Conservation (phyloP, 2,329 filamentous ascomycete species). For the Aphanocladium album region DNA sequence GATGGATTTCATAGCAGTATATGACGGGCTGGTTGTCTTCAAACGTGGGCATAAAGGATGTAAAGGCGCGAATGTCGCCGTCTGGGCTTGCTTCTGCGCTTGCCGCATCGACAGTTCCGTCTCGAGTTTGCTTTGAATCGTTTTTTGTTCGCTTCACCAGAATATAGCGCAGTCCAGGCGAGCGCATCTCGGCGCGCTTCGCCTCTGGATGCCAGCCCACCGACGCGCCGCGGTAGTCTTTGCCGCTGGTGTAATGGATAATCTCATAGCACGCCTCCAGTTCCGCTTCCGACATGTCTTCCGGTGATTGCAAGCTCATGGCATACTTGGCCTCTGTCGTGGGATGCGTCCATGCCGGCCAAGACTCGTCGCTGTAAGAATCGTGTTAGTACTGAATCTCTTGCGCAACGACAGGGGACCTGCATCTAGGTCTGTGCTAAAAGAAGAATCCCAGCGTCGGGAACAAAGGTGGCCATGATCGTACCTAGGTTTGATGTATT, state of each 20-base stretch:
- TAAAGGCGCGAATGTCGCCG: conserved; percentile 45
- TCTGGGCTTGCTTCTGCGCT: background rate
- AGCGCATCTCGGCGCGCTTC: conserved; percentile 65
- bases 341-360: conserved; percentile 49
- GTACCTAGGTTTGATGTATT: conserved; percentile 45
- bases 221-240: conserved; percentile 59
- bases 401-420: too few species aligned
- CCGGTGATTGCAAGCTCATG: conserved; percentile 38
- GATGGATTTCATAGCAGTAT: conserved; percentile 77
- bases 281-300: conserved; percentile 37
- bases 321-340: conserved; percentile 34
- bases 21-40: conserved; percentile 62
- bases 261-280: conserved; percentile 50
- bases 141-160: conserved; percentile 40
- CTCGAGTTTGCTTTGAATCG: too few species aligned
- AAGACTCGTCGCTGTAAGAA: conserved; percentile 13
- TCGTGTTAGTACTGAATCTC: background rate
- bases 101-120: background rate
- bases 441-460: too few species aligned
- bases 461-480: too few species aligned
- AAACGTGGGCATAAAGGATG: conserved; percentile 67
- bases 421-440: too few species aligned
- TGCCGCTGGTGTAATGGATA: conserved; percentile 58
- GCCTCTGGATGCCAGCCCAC: conserved; percentile 56
- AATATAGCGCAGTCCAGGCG: conserved; percentile 63